A percentile compares a stretch with the other conserved stretches of the same genome.
Evolutionary conservation across 148 eudicot species (phyloP).

Genomic region (Vaccinium corymbosum): DNA sequence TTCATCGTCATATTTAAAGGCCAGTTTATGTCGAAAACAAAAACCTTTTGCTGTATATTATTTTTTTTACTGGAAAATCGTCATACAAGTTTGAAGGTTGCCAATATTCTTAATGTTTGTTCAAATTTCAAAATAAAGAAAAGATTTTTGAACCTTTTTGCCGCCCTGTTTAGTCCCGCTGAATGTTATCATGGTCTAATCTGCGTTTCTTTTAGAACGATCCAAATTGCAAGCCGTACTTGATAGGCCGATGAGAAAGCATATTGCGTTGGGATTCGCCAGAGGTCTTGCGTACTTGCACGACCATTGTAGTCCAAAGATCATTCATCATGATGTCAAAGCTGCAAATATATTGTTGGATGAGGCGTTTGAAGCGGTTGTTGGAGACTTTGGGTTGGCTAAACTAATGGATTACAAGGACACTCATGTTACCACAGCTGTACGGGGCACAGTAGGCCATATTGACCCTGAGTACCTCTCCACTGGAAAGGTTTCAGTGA

Average conservation of each 20-base stretch:
- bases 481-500: conserved; percentile 54
- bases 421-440: conserved; percentile 62
- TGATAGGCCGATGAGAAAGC: background rate
- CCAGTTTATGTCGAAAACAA: background rate
- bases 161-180: background rate
- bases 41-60: background rate
- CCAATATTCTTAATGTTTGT: background rate
- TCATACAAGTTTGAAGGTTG: background rate
- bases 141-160: background rate
- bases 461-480: conserved; percentile 62
- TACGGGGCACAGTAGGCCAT: conserved; percentile 63
- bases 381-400: conserved; percentile 66
- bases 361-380: conserved; percentile 68
- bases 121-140: background rate
- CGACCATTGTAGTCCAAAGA: conserved; percentile 54
- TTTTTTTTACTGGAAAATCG: background rate
- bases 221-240: background rate
- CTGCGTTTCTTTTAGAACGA: background rate
- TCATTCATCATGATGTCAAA: conserved; percentile 68
- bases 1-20: background rate
- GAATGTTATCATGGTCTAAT: background rate
- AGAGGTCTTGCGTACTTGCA: conserved; percentile 58
- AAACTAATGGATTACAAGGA: conserved; percentile 60
- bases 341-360: conserved; percentile 66
- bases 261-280: background rate